A percentile compares a stretch with the other conserved stretches of the same genome.
phyloP scores from a whole-genome alignment of 805 yeast genomes.

The Metschnikowia chrysomelidarum region DNA sequence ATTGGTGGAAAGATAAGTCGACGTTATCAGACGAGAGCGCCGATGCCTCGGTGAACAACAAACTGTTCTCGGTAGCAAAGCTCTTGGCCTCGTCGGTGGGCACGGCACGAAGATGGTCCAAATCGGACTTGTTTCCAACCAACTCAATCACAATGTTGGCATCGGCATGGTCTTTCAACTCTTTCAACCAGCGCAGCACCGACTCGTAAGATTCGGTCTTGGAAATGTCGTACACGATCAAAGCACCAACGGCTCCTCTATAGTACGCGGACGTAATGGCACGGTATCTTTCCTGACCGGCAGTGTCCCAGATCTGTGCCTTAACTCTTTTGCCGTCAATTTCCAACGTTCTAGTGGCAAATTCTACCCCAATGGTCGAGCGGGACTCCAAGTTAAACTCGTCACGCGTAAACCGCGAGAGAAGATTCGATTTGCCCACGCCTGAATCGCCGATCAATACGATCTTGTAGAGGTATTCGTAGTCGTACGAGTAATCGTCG shows the following conservation, averaged over 20 bases:
- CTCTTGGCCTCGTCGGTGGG: conserved; percentile 97
- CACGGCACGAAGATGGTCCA: conserved; percentile 90
- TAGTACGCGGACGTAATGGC: conserved; percentile 97
- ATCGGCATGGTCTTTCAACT: conserved; percentile 88
- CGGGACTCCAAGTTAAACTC: conserved; percentile 93
- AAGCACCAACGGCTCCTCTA: conserved; percentile 97
- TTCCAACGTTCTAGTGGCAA: conserved; percentile 92
- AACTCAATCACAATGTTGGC: conserved; percentile 93
- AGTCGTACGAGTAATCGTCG: conserved; percentile 55
- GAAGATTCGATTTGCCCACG: conserved; percentile 92
- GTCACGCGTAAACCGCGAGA: conserved; percentile 91
- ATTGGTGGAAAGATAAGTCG: conserved; percentile 89
- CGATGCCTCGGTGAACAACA: conserved; percentile 92
- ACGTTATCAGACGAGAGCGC: conserved; percentile 94
- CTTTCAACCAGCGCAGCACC: conserved; percentile 86
- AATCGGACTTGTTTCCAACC: conserved; percentile 89
- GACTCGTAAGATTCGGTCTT: conserved; percentile 84
- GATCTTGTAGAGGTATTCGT: conserved; percentile 89
- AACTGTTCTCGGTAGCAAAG: conserved; percentile 88
- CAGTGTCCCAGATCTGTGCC: conserved; percentile 98
- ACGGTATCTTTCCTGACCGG: conserved; percentile 97
- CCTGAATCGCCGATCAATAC: conserved; percentile 97
- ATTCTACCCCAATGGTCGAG: conserved; percentile 96
- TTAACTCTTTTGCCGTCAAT: conserved; percentile 81
- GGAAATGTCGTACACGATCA: conserved; percentile 92